Conservation (phyloP, 495 filamentous ascomycete genomes). For the Letharia columbiana region DNA sequence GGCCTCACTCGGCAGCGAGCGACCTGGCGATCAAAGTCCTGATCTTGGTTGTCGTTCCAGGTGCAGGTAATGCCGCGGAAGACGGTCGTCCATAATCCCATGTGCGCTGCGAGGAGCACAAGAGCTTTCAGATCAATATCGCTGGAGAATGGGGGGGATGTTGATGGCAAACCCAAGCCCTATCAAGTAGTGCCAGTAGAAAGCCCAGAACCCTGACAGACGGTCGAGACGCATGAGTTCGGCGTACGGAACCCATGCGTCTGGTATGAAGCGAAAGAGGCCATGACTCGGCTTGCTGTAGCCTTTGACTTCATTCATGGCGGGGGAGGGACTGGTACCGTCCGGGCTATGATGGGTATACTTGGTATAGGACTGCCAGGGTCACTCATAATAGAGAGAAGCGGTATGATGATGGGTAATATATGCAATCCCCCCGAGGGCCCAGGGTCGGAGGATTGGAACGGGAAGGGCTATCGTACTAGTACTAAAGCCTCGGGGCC, state of each 20-base stretch:
- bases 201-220: neutral
- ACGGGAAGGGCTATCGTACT: too few species aligned
- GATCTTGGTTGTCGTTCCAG: neutral
- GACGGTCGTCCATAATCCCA: neutral
- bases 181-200: neutral
- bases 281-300: neutral
- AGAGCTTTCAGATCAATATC: neutral
- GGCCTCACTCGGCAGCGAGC: neutral
- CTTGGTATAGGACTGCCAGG: too few species aligned
- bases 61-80: neutral
- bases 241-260: neutral
- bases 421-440: too few species aligned
- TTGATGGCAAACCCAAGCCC: neutral
- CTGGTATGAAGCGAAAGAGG: neutral
- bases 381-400: too few species aligned
- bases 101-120: neutral
- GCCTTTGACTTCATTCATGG: neutral
- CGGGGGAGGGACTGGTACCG: too few species aligned
- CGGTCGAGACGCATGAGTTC: neutral
- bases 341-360: neutral
- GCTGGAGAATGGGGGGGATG: neutral
- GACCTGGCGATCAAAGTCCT: neutral
- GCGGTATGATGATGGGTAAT: too few species aligned
- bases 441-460: too few species aligned
- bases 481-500: too few species aligned